Evolutionary conservation across 2,329 filamentous ascomycete species (phyloP), one percentile per base, ranked within the genome.

Genomic region (Coleophoma crateriformis): DNA sequence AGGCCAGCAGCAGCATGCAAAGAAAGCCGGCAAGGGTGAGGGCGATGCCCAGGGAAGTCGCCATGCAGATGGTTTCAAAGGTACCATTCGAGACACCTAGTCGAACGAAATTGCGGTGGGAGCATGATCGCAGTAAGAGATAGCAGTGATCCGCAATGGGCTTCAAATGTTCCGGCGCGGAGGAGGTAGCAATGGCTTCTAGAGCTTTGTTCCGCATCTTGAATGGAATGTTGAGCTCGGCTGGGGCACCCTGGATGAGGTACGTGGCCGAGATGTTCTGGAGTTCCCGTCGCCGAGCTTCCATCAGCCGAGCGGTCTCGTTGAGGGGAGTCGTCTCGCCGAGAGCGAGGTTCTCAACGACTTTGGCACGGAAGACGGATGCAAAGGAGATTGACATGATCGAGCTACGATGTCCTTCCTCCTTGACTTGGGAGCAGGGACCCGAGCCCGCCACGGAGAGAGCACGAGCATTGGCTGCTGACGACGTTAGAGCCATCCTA

Each of bases 21-120:
- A 75, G 53, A 51, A 74, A 68, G 10, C 71, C 73, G 19, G 59
- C 62, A 11, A 65, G 3, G 4, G 70, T 70, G 20, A 70, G 63
- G n/a, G 61, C 60, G 33, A 74, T 69, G 7, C 73, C 73, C 7
- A 74, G 60, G 1, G 65, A 57, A 1, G 71, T 75, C 2, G 72
- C 71, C 32, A 73, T 67, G 61, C 73, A 76, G 11, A 75, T 55
- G 2, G 73, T 75, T 60, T 75, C 73, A 47, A 73, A 71, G 3
- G 73, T 75, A 35, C 73, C 73, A 58, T 75, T 78, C 58, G 70
- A 75, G 33, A 79, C 72, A 51, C 76, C 78, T 7, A 81, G 67
- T 37, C 76, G 73, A 42, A 79, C 66, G 55, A 81, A 75, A 60
- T 74, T 71, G 48, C 74, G 67, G 57, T 75, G 67, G 17, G 73